These are phyloP conservation scores for Aureobasidium musti DNA, from an alignment of 2,329 filamentous ascomycete genomes.

Conservation along the genomic window DNA sequence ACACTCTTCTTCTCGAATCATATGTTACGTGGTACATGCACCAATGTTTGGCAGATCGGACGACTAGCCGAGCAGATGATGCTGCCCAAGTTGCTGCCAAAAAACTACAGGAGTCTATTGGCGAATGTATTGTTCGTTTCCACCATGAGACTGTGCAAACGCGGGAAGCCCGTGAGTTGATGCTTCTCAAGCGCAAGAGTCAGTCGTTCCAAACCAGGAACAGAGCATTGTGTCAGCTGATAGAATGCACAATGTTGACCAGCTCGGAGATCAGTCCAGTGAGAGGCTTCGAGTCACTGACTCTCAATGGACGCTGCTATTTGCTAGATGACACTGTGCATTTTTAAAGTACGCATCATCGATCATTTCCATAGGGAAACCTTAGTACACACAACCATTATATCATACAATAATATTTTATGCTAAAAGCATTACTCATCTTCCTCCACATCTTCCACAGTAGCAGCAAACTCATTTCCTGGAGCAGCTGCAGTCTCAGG, in stretches of 20 bases:
- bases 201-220: background rate
- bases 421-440: background rate
- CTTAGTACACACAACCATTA: background rate
- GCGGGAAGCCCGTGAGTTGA: no score
- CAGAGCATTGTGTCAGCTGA: background rate
- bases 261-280: background rate
- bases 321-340: background rate
- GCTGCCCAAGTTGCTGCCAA: no score
- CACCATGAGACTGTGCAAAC: no score
- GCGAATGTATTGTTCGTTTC: no score
- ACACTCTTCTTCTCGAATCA: no score
- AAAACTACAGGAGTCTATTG: no score
- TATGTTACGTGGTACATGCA: background rate
- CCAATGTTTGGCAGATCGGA: constrained; percentile 11
- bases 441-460: background rate
- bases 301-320: background rate
- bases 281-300: background rate
- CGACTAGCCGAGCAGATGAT: background rate
- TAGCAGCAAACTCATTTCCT: background rate
- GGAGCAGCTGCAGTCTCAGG: background rate
- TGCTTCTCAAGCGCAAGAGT: background rate
- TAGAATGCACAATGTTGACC: background rate
- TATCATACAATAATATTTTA: background rate
- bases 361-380: background rate
- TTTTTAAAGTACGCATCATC: background rate